Percentiles rank a stretch among this genome's conserved stretches.
phyloP scores from a whole-genome alignment of 2,329 filamentous ascomycete species.

The Metarhizium sp. region DNA sequence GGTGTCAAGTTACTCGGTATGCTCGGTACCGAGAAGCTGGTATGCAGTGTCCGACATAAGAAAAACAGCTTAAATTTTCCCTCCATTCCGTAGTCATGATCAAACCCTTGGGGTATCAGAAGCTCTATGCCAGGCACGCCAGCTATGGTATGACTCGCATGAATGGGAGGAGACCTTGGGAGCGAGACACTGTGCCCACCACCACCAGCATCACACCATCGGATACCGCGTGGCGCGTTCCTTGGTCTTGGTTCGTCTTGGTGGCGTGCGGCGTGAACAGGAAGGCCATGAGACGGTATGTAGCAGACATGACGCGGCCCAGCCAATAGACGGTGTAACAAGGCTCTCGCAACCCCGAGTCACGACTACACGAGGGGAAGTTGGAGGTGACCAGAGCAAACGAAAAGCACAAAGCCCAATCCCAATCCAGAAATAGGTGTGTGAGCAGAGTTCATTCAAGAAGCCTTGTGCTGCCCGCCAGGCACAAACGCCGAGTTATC shows the following conservation, averaged over 20 bases:
- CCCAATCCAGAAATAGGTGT: not conserved
- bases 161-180: not conserved
- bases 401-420: not conserved
- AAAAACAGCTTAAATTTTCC: not conserved
- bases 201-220: not conserved
- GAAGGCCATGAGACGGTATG: not conserved
- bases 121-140: not conserved
- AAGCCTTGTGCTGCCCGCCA: not conserved
- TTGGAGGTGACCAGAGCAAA: no score
- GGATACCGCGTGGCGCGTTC: not conserved
- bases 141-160: not conserved
- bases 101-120: not conserved
- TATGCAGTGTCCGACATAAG: not conserved
- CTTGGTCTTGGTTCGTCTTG: not conserved
- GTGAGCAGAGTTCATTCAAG: not conserved
- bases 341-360: not conserved
- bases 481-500: not conserved
- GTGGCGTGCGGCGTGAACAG: not conserved
- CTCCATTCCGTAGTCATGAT: not conserved
- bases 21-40: no score
- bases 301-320: conserved; percentile 7
- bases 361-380: not conserved
- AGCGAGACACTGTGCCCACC: not conserved
- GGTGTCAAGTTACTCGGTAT: no score
- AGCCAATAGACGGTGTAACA: conserved; percentile 3